Evolutionary conservation across 352 stramenopile species (phyloP).

Genomic region (Pythium volutum): DNA sequence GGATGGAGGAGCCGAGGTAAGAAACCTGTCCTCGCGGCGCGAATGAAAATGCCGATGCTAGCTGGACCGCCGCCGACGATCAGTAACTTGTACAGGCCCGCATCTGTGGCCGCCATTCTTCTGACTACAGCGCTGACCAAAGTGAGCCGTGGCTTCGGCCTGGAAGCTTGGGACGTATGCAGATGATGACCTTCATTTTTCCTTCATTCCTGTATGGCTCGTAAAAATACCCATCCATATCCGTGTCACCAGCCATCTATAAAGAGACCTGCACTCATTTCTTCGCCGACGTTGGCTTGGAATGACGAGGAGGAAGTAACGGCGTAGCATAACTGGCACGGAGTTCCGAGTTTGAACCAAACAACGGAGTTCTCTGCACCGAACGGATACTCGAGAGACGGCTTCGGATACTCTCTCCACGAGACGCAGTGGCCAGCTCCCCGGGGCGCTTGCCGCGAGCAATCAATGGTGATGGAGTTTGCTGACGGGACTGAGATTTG

Average conservation of each 20-base stretch:
- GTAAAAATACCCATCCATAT: conserved; percentile 13
- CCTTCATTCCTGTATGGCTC: neutral
- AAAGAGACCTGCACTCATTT: conserved; percentile 13
- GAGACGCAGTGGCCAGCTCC: conserved; percentile 21
- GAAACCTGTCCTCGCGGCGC: conserved; percentile 61
- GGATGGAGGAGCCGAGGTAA: conserved; percentile 51
- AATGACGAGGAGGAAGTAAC: conserved; percentile 31
- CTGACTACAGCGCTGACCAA: neutral
- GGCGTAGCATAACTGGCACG: conserved; percentile 78
- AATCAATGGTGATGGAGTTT: conserved; percentile 19
- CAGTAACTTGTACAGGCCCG: conserved; percentile 65
- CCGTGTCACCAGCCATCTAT: conserved; percentile 5
- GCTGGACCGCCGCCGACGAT: conserved; percentile 67
- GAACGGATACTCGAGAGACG: conserved; percentile 54
- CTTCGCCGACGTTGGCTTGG: conserved; percentile 24
- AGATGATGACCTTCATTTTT: too few species aligned
- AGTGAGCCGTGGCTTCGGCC: neutral
- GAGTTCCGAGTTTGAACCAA: conserved; percentile 64
- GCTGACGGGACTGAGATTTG: conserved; percentile 19
- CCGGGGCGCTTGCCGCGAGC: conserved; percentile 29
- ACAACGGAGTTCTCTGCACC: conserved; percentile 39
- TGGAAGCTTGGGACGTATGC: neutral
- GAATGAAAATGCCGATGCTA: conserved; percentile 75
- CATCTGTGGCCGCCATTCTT: conserved; percentile 19
- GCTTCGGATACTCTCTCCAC: conserved; percentile 39